Conservation (phyloP, 805 yeast genomes). For the Yamadazyma philogaea region DNA sequence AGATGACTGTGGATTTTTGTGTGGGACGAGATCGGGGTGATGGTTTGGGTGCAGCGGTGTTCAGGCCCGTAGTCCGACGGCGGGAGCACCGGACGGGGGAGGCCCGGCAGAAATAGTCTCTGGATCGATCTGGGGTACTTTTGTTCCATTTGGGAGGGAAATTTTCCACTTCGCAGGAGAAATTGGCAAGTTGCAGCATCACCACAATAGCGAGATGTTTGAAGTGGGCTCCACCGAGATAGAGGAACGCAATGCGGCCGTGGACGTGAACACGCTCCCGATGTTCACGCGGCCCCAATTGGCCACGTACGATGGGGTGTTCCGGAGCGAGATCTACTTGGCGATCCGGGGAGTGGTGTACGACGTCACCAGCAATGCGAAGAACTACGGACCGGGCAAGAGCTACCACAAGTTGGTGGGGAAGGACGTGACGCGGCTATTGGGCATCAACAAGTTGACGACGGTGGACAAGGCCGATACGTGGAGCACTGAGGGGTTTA, state of each 20-base stretch:
- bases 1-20: conserved; percentile 1
- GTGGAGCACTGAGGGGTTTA: conserved; percentile 52
- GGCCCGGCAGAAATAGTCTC: conserved; percentile 54
- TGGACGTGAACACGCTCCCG: conserved; percentile 31
- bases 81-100: conserved; percentile 48
- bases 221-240: conserved; percentile 14
- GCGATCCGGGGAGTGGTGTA: conserved; percentile 75
- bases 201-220: conserved; percentile 14
- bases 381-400: conserved; percentile 74
- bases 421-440: conserved; percentile 71
- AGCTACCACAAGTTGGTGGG: conserved; percentile 73
- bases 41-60: conserved; percentile 40
- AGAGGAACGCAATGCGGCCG: conserved; percentile 26
- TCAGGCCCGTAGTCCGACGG: conserved; percentile 52
- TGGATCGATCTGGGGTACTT: conserved; percentile 43
- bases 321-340: conserved; percentile 50
- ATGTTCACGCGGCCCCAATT: conserved; percentile 33
- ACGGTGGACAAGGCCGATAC: conserved; percentile 20
- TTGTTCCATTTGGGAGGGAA: conserved; percentile 13
- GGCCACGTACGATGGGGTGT: conserved; percentile 30
- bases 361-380: conserved; percentile 66
- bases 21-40: conserved; percentile 8
- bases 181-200: neutral
- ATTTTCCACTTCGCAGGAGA: neutral
- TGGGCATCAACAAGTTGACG: conserved; percentile 56